Evolutionary conservation across 192 early-diverging fungal species (phyloP).

Genomic region (Coemansia sp.): DNA sequence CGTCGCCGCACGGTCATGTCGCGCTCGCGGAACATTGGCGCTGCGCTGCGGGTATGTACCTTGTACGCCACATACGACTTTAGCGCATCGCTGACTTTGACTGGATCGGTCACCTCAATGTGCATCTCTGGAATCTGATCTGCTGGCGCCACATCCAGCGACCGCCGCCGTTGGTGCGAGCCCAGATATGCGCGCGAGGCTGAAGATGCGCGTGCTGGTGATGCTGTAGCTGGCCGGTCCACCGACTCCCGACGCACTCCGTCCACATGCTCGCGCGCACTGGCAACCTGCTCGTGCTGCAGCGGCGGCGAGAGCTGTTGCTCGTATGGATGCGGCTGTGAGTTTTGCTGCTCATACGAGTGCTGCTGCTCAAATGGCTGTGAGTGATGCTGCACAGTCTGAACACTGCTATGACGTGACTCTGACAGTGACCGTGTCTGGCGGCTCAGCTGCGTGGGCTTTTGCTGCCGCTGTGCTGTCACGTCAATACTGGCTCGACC

Average conservation of each 20-base stretch:
- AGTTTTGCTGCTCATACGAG: slow-evolving; percentile 12
- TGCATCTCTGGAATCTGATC: slow-evolving; percentile 58
- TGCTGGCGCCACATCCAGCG: slow-evolving; percentile 39
- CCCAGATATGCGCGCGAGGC: slow-evolving; percentile 28
- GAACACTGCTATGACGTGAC: slow-evolving; percentile 8
- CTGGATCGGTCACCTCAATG: slow-evolving; percentile 79
- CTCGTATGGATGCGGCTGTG: slow-evolving; percentile 45
- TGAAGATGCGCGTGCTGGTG: slow-evolving; percentile 6
- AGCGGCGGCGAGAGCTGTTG: slow-evolving; percentile 49
- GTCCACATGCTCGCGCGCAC: slow-evolving; percentile 38
- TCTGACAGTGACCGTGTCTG: slow-evolving; percentile 49
- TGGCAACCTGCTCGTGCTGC: slow-evolving; percentile 38
- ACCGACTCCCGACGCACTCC: slow-evolving; percentile 15
- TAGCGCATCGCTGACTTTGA: slow-evolving; percentile 87
- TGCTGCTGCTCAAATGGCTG: slow-evolving; percentile 54
- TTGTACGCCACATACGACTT: slow-evolving; percentile 85
- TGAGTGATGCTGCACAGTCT: slow-evolving; percentile 6
- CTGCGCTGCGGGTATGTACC: slow-evolving; percentile 80
- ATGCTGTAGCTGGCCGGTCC: slow-evolving; percentile 11
- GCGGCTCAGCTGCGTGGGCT: slow-evolving; percentile 14
- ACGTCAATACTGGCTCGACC: slow-evolving; percentile 36
- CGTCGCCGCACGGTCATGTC: slow-evolving; percentile 84
- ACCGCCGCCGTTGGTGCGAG: slow-evolving; percentile 42
- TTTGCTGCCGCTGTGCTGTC: slow-evolving; percentile 2
- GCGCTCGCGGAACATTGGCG: slow-evolving; percentile 68